Evolutionary conservation across 2,329 filamentous ascomycete species (phyloP), one percentile per base, ranked within the genome.

Genomic region (Nemania sp.): DNA sequence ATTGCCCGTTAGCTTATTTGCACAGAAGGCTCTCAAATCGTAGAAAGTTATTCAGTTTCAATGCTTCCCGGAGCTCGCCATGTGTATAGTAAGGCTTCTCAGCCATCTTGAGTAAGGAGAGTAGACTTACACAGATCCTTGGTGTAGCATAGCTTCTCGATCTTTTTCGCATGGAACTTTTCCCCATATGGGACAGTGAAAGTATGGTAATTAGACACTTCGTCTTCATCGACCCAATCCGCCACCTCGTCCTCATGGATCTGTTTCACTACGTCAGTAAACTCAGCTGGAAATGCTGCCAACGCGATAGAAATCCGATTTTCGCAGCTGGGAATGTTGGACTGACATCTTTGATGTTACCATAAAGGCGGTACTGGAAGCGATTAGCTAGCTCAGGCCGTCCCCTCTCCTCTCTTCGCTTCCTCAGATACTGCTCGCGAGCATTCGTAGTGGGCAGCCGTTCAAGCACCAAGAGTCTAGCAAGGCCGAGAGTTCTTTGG

Each of bases 121-220:
- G 11, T 40, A 32, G 15, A 69, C 76, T 67, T 66, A 78, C 76
- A 80, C 17, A 96, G 74, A 71, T 96, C 92, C 65, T 90, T 89
- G 1, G 89, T 91, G 71, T 91, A 96, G 46, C 92, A 84, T 0
- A 96, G 79, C 70, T 90, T 92, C 73, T 96, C 91, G 57, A 96
- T 93, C 68, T 87, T 87, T 69, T 86, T 87, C 13, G 88, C 87
- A 55, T 84, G 78, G 66, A 85, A 86, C 57, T 78, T 81, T 39
- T 74, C 72, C 15, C 88, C 89, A 63, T 90, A 92, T 0, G 87
- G 88, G 34, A 91, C 82, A 7, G 84, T 90, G 73, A 91, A 90
- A 1, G 88, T 91, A 70, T 95, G 87, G 66, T 96, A 96, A 70
- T 89, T 87, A 35, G 88, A 90, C 15, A 93, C 82, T 47, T 93